These are phyloP conservation scores for Globisporangium perplexum DNA, from an alignment of 352 stramenopile genomes.

Conservation along the genomic window DNA sequence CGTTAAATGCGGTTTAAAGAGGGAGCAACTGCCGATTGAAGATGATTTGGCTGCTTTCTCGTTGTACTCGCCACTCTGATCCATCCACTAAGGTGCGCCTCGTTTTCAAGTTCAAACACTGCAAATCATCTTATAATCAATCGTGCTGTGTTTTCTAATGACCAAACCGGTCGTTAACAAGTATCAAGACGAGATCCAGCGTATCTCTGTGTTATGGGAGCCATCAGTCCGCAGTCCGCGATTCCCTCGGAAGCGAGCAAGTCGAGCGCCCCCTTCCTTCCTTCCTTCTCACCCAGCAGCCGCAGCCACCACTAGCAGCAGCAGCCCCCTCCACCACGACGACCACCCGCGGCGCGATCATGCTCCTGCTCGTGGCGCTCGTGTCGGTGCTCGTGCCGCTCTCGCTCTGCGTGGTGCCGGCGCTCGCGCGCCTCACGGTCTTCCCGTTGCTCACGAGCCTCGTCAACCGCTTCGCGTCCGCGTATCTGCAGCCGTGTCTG, in stretches of 20 bases:
- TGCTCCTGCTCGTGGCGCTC: slow-evolving; percentile 40
- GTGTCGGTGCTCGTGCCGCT: slow-evolving; percentile 51
- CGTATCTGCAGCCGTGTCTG: slow-evolving; percentile 49
- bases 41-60: too few relatives aligned
- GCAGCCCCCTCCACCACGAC: background rate
- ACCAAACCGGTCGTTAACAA: background rate
- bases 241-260: background rate
- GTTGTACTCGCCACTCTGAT: too few relatives aligned
- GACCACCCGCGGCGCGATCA: slow-evolving; percentile 11
- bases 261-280: background rate
- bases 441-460: slow-evolving; percentile 53
- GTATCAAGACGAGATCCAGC: background rate
- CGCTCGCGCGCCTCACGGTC: slow-evolving; percentile 44
- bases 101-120: too few relatives aligned
- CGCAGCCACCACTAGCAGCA: too few relatives aligned
- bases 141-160: too few relatives aligned
- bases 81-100: too few relatives aligned
- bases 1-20: background rate
- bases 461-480: slow-evolving; percentile 42
- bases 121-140: too few relatives aligned
- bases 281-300: too few relatives aligned
- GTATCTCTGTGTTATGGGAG: background rate
- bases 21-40: too few relatives aligned
- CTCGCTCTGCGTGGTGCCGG: slow-evolving; percentile 57
- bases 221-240: background rate